These are phyloP conservation scores for Pyrenophora seminiperda DNA, from an alignment of 2,329 filamentous ascomycete species.

Conservation along the genomic window DNA sequence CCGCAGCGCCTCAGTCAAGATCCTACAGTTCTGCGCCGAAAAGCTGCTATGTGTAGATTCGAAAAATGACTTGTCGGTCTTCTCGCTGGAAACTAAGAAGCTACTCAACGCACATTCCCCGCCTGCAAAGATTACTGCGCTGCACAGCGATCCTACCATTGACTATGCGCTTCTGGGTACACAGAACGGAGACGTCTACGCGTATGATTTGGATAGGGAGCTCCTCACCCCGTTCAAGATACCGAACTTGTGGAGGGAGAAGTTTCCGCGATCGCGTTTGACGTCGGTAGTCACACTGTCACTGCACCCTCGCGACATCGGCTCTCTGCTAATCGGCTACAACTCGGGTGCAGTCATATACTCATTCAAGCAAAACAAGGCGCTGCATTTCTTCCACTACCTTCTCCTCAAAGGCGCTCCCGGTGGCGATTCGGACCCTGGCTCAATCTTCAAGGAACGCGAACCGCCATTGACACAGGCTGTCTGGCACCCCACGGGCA, in stretches of 20 bases:
- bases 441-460: constrained; percentile 65
- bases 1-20: constrained; percentile 70
- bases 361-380: constrained; percentile 88
- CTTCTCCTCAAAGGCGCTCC: constrained; percentile 79
- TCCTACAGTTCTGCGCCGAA: constrained; percentile 82
- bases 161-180: constrained; percentile 91
- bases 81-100: constrained; percentile 73
- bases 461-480: constrained; percentile 80
- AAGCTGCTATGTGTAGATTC: constrained; percentile 83
- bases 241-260: constrained; percentile 82
- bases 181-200: constrained; percentile 80
- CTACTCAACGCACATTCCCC: constrained; percentile 73
- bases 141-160: constrained; percentile 85
- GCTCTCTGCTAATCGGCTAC: constrained; percentile 90
- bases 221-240: constrained; percentile 77
- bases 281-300: constrained; percentile 75
- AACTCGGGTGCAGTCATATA: constrained; percentile 85
- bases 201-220: constrained; percentile 90
- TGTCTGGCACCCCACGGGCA: constrained; percentile 92
- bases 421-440: constrained; percentile 72
- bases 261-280: constrained; percentile 69
- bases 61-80: constrained; percentile 84
- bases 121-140: constrained; percentile 72
- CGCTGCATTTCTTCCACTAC: constrained; percentile 82
- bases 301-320: constrained; percentile 89